Conservation (phyloP, 108 stramenopile species). For the Fistulifera pelliculosa region DNA sequence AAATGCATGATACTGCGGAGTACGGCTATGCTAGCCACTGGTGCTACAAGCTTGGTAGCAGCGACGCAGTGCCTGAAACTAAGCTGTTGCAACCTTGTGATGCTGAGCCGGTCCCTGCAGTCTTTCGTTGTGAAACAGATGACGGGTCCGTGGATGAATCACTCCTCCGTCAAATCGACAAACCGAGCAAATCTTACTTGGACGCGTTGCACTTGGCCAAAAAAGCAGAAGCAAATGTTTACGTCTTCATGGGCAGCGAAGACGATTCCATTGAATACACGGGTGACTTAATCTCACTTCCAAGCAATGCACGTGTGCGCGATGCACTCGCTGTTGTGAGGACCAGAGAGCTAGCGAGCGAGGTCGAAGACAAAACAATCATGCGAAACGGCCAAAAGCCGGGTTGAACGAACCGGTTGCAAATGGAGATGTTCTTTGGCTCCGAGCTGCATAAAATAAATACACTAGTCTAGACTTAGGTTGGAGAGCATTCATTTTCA, state of each 20-base stretch:
- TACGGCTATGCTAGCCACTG: constrained; percentile 84
- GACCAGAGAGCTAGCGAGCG: constrained; percentile 21
- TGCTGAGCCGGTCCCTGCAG: constrained; percentile 20
- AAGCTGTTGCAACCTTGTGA: constrained; percentile 20
- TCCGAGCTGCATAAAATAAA: constrained; percentile 8
- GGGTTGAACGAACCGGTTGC: constrained; percentile 29
- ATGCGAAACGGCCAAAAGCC: constrained; percentile 41
- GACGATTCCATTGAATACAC: constrained; percentile 4
- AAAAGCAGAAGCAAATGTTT: constrained; percentile 18
- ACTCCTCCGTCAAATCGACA: background rate
- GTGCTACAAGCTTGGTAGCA: constrained; percentile 48
- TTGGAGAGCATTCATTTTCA: no score
- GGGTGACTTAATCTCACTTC: constrained; percentile 14
- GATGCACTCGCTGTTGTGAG: constrained; percentile 41
- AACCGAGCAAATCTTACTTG: background rate
- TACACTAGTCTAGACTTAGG: background rate
- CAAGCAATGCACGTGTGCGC: background rate
- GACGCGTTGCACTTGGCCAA: background rate
- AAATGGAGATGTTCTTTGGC: constrained; percentile 65
- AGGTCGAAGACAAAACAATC: constrained; percentile 19
- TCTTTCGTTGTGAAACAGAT: background rate
- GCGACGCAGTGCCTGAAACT: background rate
- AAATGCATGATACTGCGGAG: constrained; percentile 83
- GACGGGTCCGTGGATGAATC: background rate
- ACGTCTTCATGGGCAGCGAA: background rate